A percentile compares a stretch with the other conserved stretches of the same genome.
Evolutionary conservation across 2,329 filamentous ascomycete species (phyloP).

Genomic region (Septoria petroselini): DNA sequence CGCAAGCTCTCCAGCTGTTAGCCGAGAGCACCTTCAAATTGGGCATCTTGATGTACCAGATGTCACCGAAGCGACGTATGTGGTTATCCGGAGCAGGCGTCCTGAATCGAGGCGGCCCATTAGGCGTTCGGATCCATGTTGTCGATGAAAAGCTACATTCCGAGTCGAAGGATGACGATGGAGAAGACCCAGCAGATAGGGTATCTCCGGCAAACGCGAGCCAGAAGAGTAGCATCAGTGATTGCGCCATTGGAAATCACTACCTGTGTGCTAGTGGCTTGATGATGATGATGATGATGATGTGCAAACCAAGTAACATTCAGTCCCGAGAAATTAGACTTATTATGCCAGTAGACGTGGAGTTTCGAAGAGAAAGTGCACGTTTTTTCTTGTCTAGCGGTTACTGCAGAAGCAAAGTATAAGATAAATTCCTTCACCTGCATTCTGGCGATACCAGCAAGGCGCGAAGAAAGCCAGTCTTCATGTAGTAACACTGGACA

Average conservation of each 20-base stretch:
- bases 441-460: background rate
- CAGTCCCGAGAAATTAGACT: no score
- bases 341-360: no score
- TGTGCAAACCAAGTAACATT: no score
- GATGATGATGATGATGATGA: no score
- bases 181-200: no score
- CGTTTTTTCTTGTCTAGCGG: no score
- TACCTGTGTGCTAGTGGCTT: no score
- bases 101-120: constrained; percentile 29
- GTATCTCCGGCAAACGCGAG: background rate
- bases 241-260: no score
- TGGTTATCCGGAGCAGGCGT: constrained; percentile 28
- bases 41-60: no score
- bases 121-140: constrained; percentile 27
- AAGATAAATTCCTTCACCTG: background rate
- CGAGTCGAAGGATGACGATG: constrained; percentile 3
- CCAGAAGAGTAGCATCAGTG: background rate
- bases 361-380: no score
- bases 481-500: no score
- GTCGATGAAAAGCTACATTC: constrained; percentile 29
- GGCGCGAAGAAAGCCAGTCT: background rate
- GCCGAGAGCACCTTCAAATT: no score
- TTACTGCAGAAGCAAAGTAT: background rate
- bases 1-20: background rate
- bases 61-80: constrained; percentile 28